phyloP scores from a whole-genome alignment of 768 basidiomycete genomes.

The Melanogaster broomeanus region DNA sequence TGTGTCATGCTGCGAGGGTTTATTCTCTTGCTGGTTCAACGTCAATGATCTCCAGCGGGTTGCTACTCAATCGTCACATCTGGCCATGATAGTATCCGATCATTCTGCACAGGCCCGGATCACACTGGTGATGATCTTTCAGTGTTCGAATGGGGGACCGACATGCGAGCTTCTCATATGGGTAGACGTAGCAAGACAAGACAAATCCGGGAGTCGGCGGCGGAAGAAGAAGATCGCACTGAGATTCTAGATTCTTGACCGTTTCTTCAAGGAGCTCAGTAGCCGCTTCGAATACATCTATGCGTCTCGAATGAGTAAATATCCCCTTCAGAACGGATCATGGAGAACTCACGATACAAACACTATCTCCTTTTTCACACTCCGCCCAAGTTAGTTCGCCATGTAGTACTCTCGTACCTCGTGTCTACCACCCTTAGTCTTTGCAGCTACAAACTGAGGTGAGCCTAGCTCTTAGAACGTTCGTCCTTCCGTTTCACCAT shows the following conservation, averaged over 20 bases:
- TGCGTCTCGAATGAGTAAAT: too few relatives aligned
- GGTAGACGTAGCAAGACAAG: conserved; percentile 17
- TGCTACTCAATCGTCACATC: too few relatives aligned
- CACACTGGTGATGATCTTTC: background rate
- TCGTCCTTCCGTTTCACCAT: too few relatives aligned
- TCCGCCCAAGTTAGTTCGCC: too few relatives aligned
- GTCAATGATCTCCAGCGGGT: background rate
- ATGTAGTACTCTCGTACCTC: too few relatives aligned
- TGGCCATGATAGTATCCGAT: conserved; percentile 3
- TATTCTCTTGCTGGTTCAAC: conserved; percentile 9
- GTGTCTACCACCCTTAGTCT: too few relatives aligned
- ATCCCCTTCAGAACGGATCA: too few relatives aligned
- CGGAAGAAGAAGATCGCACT: background rate
- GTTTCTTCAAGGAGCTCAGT: conserved; percentile 14
- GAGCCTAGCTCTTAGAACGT: too few relatives aligned
- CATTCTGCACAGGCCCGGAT: background rate
- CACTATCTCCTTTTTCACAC: too few relatives aligned
- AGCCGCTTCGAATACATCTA: conserved; percentile 22
- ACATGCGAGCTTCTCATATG: conserved; percentile 12
- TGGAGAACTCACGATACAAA: too few relatives aligned
- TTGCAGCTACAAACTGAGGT: too few relatives aligned
- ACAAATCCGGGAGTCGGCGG: conserved; percentile 14
- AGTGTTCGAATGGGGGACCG: background rate
- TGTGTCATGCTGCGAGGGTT: conserved; percentile 7
- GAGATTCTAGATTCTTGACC: background rate